Conservation (phyloP, 192 early-diverging fungal genomes). For the Mortierella alpina region DNA sequence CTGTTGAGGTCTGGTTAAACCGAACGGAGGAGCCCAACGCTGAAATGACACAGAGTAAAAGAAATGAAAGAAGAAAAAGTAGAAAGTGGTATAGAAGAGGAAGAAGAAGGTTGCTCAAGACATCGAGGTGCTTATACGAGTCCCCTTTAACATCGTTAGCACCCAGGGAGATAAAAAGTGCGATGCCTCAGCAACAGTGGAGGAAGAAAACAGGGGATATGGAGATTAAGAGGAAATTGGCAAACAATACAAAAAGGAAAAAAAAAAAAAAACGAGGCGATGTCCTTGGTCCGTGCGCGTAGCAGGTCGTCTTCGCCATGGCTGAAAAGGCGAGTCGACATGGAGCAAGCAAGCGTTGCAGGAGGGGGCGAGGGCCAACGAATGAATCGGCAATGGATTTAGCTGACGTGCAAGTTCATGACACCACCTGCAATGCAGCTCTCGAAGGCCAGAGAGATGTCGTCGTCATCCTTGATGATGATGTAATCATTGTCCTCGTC, state of each 20-base stretch:
- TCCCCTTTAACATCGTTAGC: background rate
- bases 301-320: background rate
- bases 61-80: constrained; percentile 1
- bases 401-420: constrained; percentile 67
- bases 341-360: background rate
- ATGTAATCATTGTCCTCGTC: constrained; percentile 96
- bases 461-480: constrained; percentile 90
- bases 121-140: background rate
- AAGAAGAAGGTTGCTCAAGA: background rate
- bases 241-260: background rate
- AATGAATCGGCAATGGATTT: constrained; percentile 1
- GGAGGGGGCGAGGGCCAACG: background rate
- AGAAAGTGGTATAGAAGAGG: background rate
- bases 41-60: background rate
- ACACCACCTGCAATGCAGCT: constrained; percentile 54
- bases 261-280: background rate
- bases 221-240: background rate
- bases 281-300: background rate
- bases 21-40: background rate
- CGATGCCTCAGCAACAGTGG: too few relatives aligned
- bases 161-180: background rate
- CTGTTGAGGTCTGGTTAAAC: background rate
- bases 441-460: constrained; percentile 94
- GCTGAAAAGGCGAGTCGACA: background rate
- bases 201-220: background rate